Percentiles rank a stretch among this genome's conserved stretches.
Evolutionary conservation across 2,329 filamentous ascomycete genomes (phyloP).

Genomic region (Fonsecaea pedrosoi): DNA sequence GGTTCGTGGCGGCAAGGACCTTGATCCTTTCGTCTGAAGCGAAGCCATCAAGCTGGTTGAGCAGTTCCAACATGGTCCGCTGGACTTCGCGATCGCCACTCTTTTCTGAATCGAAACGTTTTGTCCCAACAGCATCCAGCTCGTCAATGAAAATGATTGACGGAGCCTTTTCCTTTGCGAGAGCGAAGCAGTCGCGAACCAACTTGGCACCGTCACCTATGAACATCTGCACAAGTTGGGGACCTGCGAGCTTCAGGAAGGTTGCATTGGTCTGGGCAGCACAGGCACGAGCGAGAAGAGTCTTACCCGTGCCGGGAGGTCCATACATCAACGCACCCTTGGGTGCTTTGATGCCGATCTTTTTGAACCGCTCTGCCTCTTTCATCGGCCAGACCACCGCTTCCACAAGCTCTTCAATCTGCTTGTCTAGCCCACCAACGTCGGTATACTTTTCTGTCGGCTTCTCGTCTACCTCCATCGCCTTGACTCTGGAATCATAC

Average conservation of each 20-base stretch:
- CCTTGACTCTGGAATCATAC: conserved; percentile 98
- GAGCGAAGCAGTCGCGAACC: conserved; percentile 93
- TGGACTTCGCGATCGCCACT: conserved; percentile 97
- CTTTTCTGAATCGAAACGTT: conserved; percentile 98
- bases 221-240: conserved; percentile 99
- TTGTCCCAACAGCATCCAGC: conserved; percentile 95
- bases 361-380: conserved; percentile 98
- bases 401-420: conserved; percentile 98
- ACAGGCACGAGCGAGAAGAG: conserved; percentile 83
- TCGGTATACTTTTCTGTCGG: conserved; percentile 98
- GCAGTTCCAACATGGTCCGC: conserved; percentile 96
- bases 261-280: conserved; percentile 98
- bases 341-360: conserved; percentile 98
- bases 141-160: conserved; percentile 99
- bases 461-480: conserved; percentile 99
- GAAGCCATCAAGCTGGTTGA: conserved; percentile 98
- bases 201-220: conserved; percentile 98
- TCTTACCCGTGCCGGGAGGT: conserved; percentile 58
- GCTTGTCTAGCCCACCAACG: conserved; percentile 96
- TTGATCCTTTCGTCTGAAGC: conserved; percentile 97
- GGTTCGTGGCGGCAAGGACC: conserved; percentile 92
- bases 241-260: conserved; percentile 96
- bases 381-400: conserved; percentile 99
- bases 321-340: conserved; percentile 99
- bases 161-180: conserved; percentile 98